phyloP scores from a whole-genome alignment of 352 stramenopile species.

The Phytopythium ostracodes region DNA sequence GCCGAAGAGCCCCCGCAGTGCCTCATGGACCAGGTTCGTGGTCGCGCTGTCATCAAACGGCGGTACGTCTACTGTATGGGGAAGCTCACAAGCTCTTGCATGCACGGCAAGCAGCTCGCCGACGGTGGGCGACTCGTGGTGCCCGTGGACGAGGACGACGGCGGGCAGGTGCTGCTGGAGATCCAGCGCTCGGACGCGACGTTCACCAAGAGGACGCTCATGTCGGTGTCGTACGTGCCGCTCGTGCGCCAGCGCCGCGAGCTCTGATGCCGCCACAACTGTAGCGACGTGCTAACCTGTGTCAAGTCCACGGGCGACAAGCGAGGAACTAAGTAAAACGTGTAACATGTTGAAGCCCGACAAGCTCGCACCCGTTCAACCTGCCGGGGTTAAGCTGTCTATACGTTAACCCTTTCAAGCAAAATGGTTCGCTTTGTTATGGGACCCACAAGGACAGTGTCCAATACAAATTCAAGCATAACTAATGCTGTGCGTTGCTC shows the following conservation, averaged over 20 bases:
- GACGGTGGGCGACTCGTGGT: constrained; percentile 91
- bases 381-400: no score
- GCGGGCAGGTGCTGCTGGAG: constrained; percentile 71
- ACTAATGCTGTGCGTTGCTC: no score
- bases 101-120: constrained; percentile 23
- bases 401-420: no score
- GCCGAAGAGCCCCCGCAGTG: constrained; percentile 82
- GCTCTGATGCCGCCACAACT: constrained; percentile 10
- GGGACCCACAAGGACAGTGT: no score
- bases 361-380: not conserved
- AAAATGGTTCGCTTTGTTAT: no score
- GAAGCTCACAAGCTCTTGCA: not conserved
- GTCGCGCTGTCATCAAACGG: not conserved
- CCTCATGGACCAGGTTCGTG: constrained; percentile 85
- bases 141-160: constrained; percentile 78
- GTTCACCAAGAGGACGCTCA: constrained; percentile 53
- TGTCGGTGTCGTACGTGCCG: constrained; percentile 75
- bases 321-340: no score
- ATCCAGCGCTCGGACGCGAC: constrained; percentile 43
- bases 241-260: constrained; percentile 56
- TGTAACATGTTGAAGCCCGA: no score
- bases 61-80: no score
- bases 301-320: no score
- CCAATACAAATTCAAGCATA: no score
- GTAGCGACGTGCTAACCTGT: not conserved